These are phyloP conservation scores for Candida quercuum DNA, from an alignment of 805 yeast genomes.

Conservation along the genomic window DNA sequence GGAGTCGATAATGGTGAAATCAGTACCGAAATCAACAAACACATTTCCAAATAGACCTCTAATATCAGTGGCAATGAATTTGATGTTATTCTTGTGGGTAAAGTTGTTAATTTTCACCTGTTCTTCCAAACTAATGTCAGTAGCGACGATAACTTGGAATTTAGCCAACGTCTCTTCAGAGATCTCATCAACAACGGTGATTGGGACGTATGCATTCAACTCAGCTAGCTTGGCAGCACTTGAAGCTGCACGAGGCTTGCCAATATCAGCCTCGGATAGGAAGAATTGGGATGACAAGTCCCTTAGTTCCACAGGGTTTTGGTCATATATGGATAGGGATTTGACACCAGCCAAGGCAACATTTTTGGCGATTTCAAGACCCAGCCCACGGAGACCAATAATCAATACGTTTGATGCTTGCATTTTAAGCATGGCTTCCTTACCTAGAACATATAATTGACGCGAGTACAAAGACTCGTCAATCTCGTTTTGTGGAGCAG, in stretches of 20 bases:
- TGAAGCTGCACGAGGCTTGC: conserved; percentile 69
- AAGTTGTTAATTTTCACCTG: conserved; percentile 70
- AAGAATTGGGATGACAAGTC: conserved; percentile 92
- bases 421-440: conserved; percentile 98
- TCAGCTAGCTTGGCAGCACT: conserved; percentile 69
- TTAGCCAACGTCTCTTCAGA: conserved; percentile 46
- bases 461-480: conserved; percentile 96
- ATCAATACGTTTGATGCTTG: conserved; percentile 88
- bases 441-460: conserved; percentile 93
- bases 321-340: conserved; percentile 81
- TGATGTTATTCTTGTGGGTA: conserved; percentile 69
- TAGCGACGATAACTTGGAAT: conserved; percentile 82
- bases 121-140: conserved; percentile 65
- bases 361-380: conserved; percentile 94
- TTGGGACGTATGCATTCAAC: conserved; percentile 86
- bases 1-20: conserved; percentile 74
- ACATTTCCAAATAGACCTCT: conserved; percentile 85
- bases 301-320: conserved; percentile 52
- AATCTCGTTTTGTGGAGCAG: conserved; percentile 41
- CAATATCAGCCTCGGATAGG: conserved; percentile 64
- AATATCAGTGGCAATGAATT: conserved; percentile 75
- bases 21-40: conserved; percentile 86
- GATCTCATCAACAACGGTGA: conserved; percentile 55
- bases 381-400: conserved; percentile 87
- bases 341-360: conserved; percentile 97